Conservation (phyloP, 169 alveolate genomes). For the Plasmodium knowlesi region DNA sequence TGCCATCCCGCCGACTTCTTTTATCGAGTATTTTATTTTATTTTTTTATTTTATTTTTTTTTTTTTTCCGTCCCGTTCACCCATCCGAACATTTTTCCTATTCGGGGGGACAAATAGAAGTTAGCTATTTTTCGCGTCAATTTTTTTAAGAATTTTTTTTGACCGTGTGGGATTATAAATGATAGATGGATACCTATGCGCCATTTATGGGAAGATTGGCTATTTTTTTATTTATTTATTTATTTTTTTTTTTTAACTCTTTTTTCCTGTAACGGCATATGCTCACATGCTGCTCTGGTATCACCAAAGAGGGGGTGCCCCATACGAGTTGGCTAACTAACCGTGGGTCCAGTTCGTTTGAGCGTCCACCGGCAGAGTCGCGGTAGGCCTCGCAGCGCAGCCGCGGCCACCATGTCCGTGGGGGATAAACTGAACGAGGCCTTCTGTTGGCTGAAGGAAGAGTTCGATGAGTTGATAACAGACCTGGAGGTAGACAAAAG, state of each 20-base stretch:
- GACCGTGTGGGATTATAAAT: neutral
- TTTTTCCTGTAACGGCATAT: neutral
- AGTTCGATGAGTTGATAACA: constrained; percentile 9
- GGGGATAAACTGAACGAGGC: constrained; percentile 42
- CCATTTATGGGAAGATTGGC: neutral
- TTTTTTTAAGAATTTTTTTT: neutral
- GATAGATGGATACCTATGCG: neutral
- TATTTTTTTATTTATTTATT: neutral
- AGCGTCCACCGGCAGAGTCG: neutral
- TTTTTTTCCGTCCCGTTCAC: neutral
- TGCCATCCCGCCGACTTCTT: neutral
- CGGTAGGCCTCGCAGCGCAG: neutral
- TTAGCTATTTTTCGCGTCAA: neutral
- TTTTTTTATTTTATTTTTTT: no score
- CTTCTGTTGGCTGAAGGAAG: constrained; percentile 51
- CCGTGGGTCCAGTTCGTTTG: neutral
- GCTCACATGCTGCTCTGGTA: neutral
- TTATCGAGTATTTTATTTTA: neutral
- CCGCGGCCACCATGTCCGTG: constrained; percentile 1
- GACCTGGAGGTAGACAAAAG: constrained; percentile 36
- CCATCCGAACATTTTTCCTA: neutral
- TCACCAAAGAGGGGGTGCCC: neutral
- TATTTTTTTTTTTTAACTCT: neutral
- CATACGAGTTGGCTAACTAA: neutral
- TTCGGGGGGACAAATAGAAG: neutral